Evolutionary conservation across 2,329 filamentous ascomycete species (phyloP).

Genomic region (Purpureocillium takamizusanense): DNA sequence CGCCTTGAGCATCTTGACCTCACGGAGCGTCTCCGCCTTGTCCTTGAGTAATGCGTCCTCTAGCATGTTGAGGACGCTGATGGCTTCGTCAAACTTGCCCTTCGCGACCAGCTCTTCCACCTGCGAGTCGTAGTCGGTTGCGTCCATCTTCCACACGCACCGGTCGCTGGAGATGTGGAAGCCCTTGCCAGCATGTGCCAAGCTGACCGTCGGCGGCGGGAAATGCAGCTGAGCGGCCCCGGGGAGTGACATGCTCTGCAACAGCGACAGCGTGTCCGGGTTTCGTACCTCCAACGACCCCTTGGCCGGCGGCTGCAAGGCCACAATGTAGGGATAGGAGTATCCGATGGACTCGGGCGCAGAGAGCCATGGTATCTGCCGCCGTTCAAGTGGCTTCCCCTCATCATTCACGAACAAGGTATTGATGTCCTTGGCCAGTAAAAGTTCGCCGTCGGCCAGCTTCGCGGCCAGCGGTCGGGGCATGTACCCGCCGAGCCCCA

Average conservation of each 20-base stretch:
- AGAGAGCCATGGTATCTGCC: conserved; percentile 84
- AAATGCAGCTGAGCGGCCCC: conserved; percentile 83
- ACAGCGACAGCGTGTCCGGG: conserved; percentile 78
- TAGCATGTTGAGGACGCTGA: conserved; percentile 80
- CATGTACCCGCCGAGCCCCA: conserved; percentile 86
- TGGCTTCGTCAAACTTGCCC: conserved; percentile 77
- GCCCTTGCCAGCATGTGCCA: conserved; percentile 93
- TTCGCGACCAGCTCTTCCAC: conserved; percentile 70
- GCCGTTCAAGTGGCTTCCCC: conserved; percentile 71
- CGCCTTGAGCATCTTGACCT: conserved; percentile 88
- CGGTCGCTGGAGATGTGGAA: conserved; percentile 91
- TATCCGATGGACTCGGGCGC: conserved; percentile 90
- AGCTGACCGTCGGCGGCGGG: conserved; percentile 80
- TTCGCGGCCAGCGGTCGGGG: conserved; percentile 83
- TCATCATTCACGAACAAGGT: conserved; percentile 82
- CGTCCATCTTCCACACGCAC: conserved; percentile 91
- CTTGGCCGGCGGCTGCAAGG: conserved; percentile 73
- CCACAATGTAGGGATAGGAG: conserved; percentile 91
- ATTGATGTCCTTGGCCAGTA: conserved; percentile 97
- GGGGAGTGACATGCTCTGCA: conserved; percentile 77
- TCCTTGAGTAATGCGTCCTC: conserved; percentile 84
- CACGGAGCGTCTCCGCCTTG: conserved; percentile 70
- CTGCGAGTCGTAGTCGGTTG: conserved; percentile 84
- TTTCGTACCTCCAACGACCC: conserved; percentile 86
- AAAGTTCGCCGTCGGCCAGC: conserved; percentile 71